Base-by-base conservation (phyloP, 768 basidiomycete genomes). In the Austroboletus eburneus region DNA sequence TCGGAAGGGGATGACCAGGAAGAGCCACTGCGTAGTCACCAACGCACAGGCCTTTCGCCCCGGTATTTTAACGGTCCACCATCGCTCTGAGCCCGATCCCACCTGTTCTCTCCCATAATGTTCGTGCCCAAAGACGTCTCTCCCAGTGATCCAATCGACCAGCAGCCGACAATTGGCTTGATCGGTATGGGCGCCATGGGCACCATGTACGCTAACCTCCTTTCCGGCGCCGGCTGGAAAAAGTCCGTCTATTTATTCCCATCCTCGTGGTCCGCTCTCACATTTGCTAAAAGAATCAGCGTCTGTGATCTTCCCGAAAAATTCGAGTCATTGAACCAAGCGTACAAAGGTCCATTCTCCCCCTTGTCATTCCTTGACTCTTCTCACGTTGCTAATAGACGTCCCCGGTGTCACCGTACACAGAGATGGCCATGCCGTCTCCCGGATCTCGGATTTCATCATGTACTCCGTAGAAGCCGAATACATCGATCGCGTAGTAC, bases 101-200 rank as follows among this genome's bases (percentile, higher is more conserved):
- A n/a, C n/a, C n/a, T n/a, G n/a, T 33, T 29, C 22, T 37, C 46
- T 23, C 6, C 22, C 39, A 42, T 13, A 25, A 34, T 34, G 33
- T 8, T n/a, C 45, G 62, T 64, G 59, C 10, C 30, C 18, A 9
- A 59, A 41, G 57, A 70, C 37, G 46, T 69, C 24, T 52, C 55
- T 1, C 73, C 72, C 0, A 27, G 61, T 9, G 56, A 64, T 9
- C 74, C 76, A 5, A 17, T 61, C 2, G 68, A 72, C 5, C 63
- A 71, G 21, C 90, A 92, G 55, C 89, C 90, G 6, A 75, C 77
- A 0, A 87, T 98, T 32, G 94, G 94, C 2, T 72, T 96, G 42
- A 96, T 96, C 51, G 94, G 95, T 2, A 96, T 97, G 93, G 94
- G 94, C 1, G 89, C 88, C 41, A 98, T 98, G 95, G 95, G 95